A percentile compares a stretch with the other conserved stretches of the same genome.
Conservation (phyloP, 2,329 filamentous ascomycete genomes). For the Penicillium glabrum region DNA sequence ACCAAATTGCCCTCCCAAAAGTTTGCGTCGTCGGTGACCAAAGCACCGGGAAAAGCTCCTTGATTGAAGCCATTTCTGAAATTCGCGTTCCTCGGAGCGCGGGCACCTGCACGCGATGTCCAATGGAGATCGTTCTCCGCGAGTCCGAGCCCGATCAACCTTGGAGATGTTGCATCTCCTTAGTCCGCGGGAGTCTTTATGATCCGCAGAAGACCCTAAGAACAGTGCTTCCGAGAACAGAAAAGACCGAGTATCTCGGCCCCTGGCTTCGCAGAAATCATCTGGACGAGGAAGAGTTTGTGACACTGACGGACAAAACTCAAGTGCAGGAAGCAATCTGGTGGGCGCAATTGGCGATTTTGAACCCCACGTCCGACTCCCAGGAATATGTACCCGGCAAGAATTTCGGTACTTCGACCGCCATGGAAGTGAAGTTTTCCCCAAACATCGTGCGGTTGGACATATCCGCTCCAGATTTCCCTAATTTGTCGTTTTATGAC, state of each 20-base stretch:
- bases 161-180: constrained; percentile 68
- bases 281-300: constrained; percentile 58
- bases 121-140: constrained; percentile 73
- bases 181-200: constrained; percentile 66
- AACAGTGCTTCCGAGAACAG: constrained; percentile 36
- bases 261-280: constrained; percentile 60
- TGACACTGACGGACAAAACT: constrained; percentile 59
- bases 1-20: constrained; percentile 68
- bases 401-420: constrained; percentile 35
- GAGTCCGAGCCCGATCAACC: constrained; percentile 42
- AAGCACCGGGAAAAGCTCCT: constrained; percentile 75
- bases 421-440: constrained; percentile 65
- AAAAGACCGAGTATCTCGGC: constrained; percentile 56
- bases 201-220: constrained; percentile 30
- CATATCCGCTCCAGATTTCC: constrained; percentile 69
- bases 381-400: constrained; percentile 55
- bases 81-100: constrained; percentile 70
- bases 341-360: constrained; percentile 73
- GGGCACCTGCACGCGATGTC: constrained; percentile 77
- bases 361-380: constrained; percentile 63
- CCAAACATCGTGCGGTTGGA: constrained; percentile 78
- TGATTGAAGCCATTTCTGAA: constrained; percentile 62
- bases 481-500: constrained; percentile 79
- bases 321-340: constrained; percentile 68
- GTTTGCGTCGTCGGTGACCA: constrained; percentile 85